Evolutionary conservation across 768 basidiomycete species (phyloP), one percentile per base, ranked within the genome.

Genomic region (Panaeolus papilionaceus): DNA sequence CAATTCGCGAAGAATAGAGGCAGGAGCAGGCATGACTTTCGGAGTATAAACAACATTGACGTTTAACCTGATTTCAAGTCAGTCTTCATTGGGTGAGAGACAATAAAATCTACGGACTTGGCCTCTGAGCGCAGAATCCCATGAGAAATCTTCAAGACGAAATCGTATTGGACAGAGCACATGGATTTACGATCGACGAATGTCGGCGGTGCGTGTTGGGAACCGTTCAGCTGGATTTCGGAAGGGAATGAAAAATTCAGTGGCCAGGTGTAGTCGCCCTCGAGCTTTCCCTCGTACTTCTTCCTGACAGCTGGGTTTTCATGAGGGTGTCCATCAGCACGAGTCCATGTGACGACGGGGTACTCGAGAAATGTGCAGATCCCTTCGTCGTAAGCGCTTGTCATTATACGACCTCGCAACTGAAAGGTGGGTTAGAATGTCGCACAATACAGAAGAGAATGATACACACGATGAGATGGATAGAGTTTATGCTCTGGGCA

Each of bases 211-310:
- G 68, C 58, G 11, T 42, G 62, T 28, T 62, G 62, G 3, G 45
- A 67, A 7, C 70, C 69, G 0, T 70, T 62, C 20, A 78, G 63
- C 12, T 70, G 70, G 8, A 77, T 74, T 44, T 76, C 74, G 16
- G 71, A 73, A 12, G 83, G 82, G 69, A 83, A 78, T 3, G 77
- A 68, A 65, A 84, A 78, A 4, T 79, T 77, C 66, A 83, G 82
- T 6, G 80, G 79, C 79, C 81, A 82, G 0, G 71, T 71, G 64
- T 81, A 82, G 33, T 73, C 71, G 23, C 83, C 82, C 0, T 73
- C 71, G 26, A 79, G 66, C 70, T 78, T 81, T 9, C 78, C 78
- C 26, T 78, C 74, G 61, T 72, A 77, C 63, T 76, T 76, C 11
- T 49, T 58, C 67, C 69, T 75, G 1, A 64, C 62, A n/a, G 26